These are phyloP conservation scores for Chloropicon primus DNA, from an alignment of 139 green algal species.

Conservation along the genomic window DNA sequence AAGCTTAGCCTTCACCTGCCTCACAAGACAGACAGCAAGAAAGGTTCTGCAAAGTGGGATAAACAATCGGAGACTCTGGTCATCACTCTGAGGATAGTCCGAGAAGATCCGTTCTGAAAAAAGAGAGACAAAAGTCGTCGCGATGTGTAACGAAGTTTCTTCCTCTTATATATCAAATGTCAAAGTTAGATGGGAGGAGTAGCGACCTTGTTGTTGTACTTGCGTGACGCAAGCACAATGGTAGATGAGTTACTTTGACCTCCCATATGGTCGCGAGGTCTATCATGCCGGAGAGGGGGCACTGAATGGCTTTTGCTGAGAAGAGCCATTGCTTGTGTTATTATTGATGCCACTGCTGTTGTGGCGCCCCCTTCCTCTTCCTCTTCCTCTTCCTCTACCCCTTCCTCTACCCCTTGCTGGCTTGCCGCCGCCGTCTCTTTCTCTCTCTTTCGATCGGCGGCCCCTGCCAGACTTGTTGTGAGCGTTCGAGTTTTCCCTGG, in stretches of 20 bases:
- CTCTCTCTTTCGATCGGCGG: background rate
- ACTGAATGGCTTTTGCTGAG: too few relatives aligned
- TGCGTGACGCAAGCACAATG: too few relatives aligned
- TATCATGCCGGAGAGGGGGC: too few relatives aligned
- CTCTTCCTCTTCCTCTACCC: background rate
- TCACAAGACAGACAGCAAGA: conserved; percentile 33
- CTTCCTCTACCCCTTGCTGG: background rate
- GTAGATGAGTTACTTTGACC: too few relatives aligned
- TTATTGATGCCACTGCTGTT: background rate
- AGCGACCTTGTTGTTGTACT: too few relatives aligned
- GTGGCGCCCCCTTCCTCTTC: background rate
- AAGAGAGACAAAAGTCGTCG: background rate
- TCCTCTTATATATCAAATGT: too few relatives aligned
- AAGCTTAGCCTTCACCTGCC: conserved; percentile 33
- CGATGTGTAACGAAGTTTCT: too few relatives aligned
- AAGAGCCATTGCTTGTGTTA: too few relatives aligned
- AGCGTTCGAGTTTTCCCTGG: too few relatives aligned
- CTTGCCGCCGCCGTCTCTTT: background rate
- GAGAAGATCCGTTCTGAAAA: conserved; percentile 10
- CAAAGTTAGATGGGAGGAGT: too few relatives aligned
- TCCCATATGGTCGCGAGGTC: too few relatives aligned
- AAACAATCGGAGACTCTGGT: conserved; percentile 10
- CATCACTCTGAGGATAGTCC: conserved; percentile 18
- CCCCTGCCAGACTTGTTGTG: background rate
- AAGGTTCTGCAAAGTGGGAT: conserved; percentile 44